Base-by-base conservation (phyloP, 176 grass and related monocot genomes). In the Olyra latifolia region DNA sequence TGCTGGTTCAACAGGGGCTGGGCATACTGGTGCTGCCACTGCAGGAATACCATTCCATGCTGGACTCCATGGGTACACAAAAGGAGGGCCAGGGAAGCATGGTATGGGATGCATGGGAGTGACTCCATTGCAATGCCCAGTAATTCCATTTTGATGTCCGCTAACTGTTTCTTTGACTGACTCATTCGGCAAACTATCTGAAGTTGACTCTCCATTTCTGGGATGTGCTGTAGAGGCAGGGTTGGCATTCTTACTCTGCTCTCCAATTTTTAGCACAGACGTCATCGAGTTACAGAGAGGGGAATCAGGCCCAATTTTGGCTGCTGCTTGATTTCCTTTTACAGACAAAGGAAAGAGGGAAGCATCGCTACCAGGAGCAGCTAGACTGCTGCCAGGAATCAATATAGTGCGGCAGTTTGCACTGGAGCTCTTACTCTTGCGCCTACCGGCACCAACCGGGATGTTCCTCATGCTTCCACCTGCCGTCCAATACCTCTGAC, bases 401-500 rank as follows among this genome's bases (percentile, higher is more conserved):
- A 97, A 53, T 83, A 89, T 57, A 77, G 79, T 77, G 25, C 66
- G 53, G 32, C 58, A 80, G 68, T 77, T 86, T 32, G 56, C 61
- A 62, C 52, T 69, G 13, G 92, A 90, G 78, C 63, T 93, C 93
- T 96, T 99, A 71, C 86, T 96, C 86, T 96, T 99, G 72, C 97
- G 90, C 20, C 80, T 83, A 55, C 96, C 96, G 10, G 96, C 92
- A 68, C 96, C 96, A 0, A 99, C 92, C 30, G 96, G 96, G 69
- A 99, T 86, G 45, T 99, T 99, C 60, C 96, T 90, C 88, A 95
- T 95, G 75, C 84, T 89, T 69, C 97, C 97, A 24, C 97, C 97
- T 62, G 97, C 93, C 24, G 97, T 99, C 97, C 97, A 99, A 66
- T 99, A 99, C 43, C 97, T 89, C 73, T 99, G 93, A 82, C 97